These are phyloP conservation scores for Eimeria necatrix DNA, from an alignment of 169 alveolate species.

Conservation along the genomic window DNA sequence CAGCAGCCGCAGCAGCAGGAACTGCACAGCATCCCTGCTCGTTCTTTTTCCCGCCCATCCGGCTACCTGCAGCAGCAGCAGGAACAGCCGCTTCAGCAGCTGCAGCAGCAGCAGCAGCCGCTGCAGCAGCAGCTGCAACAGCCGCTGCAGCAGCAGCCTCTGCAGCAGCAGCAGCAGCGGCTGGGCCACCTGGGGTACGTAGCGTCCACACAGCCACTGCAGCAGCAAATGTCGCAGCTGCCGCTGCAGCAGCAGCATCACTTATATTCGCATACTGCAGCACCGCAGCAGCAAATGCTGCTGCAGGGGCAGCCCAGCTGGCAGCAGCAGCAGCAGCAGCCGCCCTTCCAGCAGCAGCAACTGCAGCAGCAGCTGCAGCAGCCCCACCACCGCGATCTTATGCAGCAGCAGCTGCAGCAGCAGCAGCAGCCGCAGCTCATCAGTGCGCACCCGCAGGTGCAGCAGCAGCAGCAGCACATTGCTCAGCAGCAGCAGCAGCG, in stretches of 20 bases:
- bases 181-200: not conserved
- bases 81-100: too few species aligned
- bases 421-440: not conserved
- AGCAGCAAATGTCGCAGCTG: slow-evolving; percentile 36
- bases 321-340: not conserved
- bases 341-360: too few species aligned
- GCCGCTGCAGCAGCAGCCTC: too few species aligned
- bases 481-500: not conserved
- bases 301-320: not conserved
- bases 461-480: not conserved
- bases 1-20: not conserved
- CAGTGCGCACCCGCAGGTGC: not conserved
- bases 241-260: too few species aligned
- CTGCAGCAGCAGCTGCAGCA: not conserved
- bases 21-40: not conserved
- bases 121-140: too few species aligned
- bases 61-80: not conserved
- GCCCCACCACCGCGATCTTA: not conserved
- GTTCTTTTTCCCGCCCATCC: not conserved
- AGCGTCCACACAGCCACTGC: not conserved
- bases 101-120: too few species aligned
- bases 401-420: not conserved
- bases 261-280: too few species aligned
- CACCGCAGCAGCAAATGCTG: not conserved
- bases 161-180: slow-evolving; percentile 24